phyloP scores from a whole-genome alignment of 1,284 basidiomycete species.

The Fomes fomentarius region DNA sequence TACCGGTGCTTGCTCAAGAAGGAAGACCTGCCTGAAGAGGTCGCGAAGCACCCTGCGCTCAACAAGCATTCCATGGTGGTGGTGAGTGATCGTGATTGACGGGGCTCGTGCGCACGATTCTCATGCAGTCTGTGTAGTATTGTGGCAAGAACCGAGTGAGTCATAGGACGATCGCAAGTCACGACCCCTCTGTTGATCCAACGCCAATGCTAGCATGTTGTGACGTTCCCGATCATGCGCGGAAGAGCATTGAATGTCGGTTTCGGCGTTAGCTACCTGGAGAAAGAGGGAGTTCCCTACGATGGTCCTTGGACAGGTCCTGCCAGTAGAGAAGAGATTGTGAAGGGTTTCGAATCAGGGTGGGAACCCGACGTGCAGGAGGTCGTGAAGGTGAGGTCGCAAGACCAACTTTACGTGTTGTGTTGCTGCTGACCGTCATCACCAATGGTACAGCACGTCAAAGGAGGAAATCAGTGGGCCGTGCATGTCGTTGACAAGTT shows the following conservation, averaged over 20 bases:
- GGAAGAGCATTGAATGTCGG: constrained; percentile 27
- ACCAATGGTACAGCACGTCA: neutral
- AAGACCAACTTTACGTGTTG: neutral
- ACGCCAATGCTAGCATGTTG: constrained; percentile 6
- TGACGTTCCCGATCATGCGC: constrained; percentile 11
- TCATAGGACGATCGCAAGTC: too few species aligned
- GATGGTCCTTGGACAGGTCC: constrained; percentile 28
- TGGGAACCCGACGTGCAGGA: constrained; percentile 32
- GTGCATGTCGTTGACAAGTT: constrained; percentile 27
- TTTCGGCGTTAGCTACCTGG: constrained; percentile 22
- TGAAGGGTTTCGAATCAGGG: constrained; percentile 15
- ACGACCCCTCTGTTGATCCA: too few species aligned
- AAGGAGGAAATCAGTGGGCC: constrained; percentile 23
- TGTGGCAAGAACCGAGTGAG: constrained; percentile 28
- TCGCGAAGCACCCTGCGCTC: neutral
- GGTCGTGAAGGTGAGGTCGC: constrained; percentile 17
- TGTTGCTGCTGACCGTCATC: neutral
- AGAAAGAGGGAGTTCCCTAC: constrained; percentile 25
- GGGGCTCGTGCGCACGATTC: neutral
- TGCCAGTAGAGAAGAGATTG: constrained; percentile 21
- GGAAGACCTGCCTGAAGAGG: neutral
- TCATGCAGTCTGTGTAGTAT: neutral
- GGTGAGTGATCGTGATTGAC: neutral
- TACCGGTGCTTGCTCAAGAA: constrained; percentile 17
- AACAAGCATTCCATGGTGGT: neutral